phyloP scores from a whole-genome alignment of 2,329 filamentous ascomycete species.

The Apiospora koreana region DNA sequence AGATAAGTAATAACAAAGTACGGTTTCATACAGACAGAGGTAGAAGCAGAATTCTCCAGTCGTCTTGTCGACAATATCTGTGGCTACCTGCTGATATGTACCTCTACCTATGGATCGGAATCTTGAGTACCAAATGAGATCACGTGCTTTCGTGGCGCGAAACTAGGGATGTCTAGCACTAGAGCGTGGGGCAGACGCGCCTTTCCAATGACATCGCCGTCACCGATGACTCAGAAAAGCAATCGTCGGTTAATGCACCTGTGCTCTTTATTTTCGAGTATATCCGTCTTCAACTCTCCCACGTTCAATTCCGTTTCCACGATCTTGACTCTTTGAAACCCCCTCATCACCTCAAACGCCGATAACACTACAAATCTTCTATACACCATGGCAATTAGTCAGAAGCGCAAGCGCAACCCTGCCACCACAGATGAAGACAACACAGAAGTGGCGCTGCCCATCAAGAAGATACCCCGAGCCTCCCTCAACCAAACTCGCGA shows the following conservation, averaged over 20 bases:
- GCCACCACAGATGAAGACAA: constrained; percentile 6
- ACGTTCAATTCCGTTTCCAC: no score
- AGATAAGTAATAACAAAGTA: neutral
- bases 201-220: constrained; percentile 21
- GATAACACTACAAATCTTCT: neutral
- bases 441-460: neutral
- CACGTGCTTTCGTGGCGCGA: constrained; percentile 24
- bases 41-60: no score
- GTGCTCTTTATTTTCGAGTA: constrained; percentile 8
- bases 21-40: no score
- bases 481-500: constrained; percentile 10
- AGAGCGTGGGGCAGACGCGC: constrained; percentile 22
- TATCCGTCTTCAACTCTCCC: neutral
- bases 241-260: neutral
- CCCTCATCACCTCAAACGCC: neutral
- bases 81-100: neutral
- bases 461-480: constrained; percentile 1
- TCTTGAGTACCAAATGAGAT: neutral
- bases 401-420: constrained; percentile 28
- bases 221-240: neutral
- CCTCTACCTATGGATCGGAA: neutral
- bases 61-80: neutral
- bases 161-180: constrained; percentile 13
- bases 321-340: no score
- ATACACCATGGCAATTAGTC: constrained; percentile 23